These are phyloP conservation scores for Diospyros lotus DNA, from an alignment of 148 eudicot species.

Conservation along the genomic window DNA sequence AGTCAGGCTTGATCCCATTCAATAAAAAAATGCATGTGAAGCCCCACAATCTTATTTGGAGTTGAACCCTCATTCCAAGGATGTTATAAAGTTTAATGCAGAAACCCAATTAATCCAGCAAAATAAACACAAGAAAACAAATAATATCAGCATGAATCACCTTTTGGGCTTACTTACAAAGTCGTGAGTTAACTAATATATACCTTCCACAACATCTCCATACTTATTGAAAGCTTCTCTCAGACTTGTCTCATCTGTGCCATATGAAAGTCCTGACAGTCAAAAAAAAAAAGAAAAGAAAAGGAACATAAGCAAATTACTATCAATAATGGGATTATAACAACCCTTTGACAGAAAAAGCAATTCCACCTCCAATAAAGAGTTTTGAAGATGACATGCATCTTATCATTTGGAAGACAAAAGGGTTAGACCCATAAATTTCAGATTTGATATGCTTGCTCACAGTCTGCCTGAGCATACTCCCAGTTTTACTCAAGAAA, in stretches of 20 bases:
- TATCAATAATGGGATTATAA: background rate
- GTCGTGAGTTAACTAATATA: background rate
- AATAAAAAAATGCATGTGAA: background rate
- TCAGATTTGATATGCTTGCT: slow-evolving; percentile 44
- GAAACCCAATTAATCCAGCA: background rate
- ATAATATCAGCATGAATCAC: background rate
- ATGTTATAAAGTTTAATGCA: background rate
- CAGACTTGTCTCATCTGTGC: slow-evolving; percentile 50
- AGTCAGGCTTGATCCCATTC: background rate
- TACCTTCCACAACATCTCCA: slow-evolving; percentile 85
- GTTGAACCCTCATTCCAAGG: background rate
- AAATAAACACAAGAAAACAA: background rate
- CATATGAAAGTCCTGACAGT: slow-evolving; percentile 72
- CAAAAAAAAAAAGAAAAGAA: background rate
- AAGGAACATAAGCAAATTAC: background rate
- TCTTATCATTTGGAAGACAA: slow-evolving; percentile 62
- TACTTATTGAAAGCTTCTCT: slow-evolving; percentile 56
- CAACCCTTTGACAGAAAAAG: background rate
- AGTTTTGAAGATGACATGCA: slow-evolving; percentile 75
- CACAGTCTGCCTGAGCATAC: slow-evolving; percentile 50
- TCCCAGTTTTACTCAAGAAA: slow-evolving; percentile 65
- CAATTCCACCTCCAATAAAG: slow-evolving; percentile 70
- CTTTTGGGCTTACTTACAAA: slow-evolving; percentile 1
- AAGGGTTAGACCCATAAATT: slow-evolving; percentile 44
- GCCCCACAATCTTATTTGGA: background rate